Base-by-base conservation (phyloP, 805 yeast genomes). In the Hemisphaericaspora nanyangensis region DNA sequence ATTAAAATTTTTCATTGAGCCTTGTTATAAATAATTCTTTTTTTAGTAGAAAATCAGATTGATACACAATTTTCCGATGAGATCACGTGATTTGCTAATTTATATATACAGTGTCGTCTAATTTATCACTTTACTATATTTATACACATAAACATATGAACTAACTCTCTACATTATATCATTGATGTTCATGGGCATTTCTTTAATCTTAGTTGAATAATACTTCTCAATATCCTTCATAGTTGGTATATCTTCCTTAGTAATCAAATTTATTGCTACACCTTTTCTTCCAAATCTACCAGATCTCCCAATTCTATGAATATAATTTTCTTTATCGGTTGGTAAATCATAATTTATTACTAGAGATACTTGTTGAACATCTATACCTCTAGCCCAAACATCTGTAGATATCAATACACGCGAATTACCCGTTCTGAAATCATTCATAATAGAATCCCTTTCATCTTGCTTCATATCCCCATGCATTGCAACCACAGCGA, bases 281-380 rank as follows among this genome's bases (percentile, higher is more conserved):
- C 96, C 99, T 74, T 90, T 91, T 69, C 99, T 82, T 54, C 99
- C 99, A 73, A 91, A 91, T 63, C 99, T 82, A 49, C 98, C 99
- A 52, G 95, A 89, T 67, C 99, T 83, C 65, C 99, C 99, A 51
- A 91, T 91, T 69, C 99, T 80, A 74, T 91, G 99, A 58, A 91
- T 82, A 66, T 91, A 91, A 76, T 91, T 91, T 67, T 91, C 98
- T 61, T 83, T 81, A 76, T 93, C 89, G 48, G 78, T 65, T 40
- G 99, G 98, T 63, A 91, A 71, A 66, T 91, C 99, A 70, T 86
- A 91, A 76, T 91, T 91, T 58, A 91, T 87, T 44, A 91, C 99
- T 51, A 91, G 70, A 10, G 97, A 90, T 35, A 91, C 96, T 62
- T 91, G 98, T 72, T 91, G 99, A 45, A 91, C 98, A 68, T 91